phyloP scores from a whole-genome alignment of 805 yeast species.

The Metschnikowia lachancei region DNA sequence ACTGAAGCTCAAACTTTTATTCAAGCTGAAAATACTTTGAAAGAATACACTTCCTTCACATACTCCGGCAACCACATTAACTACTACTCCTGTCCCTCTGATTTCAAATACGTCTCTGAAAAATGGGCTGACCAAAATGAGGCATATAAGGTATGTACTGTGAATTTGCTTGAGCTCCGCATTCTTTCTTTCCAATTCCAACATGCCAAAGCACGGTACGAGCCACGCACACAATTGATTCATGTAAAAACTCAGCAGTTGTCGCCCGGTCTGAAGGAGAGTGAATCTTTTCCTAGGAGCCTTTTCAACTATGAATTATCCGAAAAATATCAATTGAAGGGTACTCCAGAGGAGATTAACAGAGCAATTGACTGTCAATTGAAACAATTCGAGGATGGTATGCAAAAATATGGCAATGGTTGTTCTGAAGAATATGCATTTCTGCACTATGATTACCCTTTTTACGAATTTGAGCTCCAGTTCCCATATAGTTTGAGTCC shows the following conservation, averaged over 20 bases:
- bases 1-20: too few species aligned
- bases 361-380: neutral
- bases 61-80: too few species aligned
- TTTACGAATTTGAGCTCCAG: neutral
- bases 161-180: neutral
- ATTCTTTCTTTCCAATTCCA: neutral
- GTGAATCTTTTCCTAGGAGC: neutral
- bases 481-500: neutral
- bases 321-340: too few species aligned
- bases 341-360: neutral
- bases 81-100: too few species aligned
- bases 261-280: neutral
- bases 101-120: too few species aligned
- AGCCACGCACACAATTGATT: slow-evolving; percentile 5
- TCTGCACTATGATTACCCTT: neutral
- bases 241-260: neutral
- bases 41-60: too few species aligned
- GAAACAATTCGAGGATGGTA: neutral
- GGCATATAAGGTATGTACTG: neutral
- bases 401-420: neutral
- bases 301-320: too few species aligned
- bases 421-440: neutral
- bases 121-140: neutral
- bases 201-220: slow-evolving; percentile 1
- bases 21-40: too few species aligned